Base-by-base conservation (phyloP, 495 filamentous ascomycete genomes). In the Thermochaetoides thermophila region DNA sequence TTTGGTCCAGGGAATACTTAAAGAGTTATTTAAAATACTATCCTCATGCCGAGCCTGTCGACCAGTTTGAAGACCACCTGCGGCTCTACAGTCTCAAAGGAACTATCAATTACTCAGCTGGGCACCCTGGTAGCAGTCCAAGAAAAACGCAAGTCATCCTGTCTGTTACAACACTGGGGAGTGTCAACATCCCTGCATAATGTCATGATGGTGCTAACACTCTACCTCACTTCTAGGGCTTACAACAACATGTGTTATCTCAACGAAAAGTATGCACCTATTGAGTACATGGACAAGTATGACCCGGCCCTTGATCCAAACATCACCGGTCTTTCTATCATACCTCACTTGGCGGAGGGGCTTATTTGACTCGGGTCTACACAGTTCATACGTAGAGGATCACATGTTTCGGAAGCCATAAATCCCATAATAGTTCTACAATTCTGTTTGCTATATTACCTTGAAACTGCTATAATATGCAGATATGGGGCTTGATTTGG, bases 231-330 rank as follows among this genome's bases (percentile, higher is more conserved):
- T n/a, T n/a, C 4, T 27, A 38, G 35, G 5, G 28, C 35, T 1
- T 38, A 38, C n/a, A 38, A 37, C 19, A 37, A 38, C 13, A 38
- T 38, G 35, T 18, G 28, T 4, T 38, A 27, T 20, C 35, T 38
- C 8, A 29, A 23, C 22, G 28, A 38, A 23, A 38, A 38, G 35
- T 38, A 38, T 18, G 35, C 35, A 4, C 35, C 28, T 0, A 2
- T 38, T 1, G 17, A 26, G 8, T 21, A 17, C 1, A 14, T 39
- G 3, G 30, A 1, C 23, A 33, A 22, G 30, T 39, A 33, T 17
- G 37, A 39, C 14, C 29, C 37, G 2, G 11, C 3, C 1, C 31
- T 32, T 14, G 35, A 38, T 20, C 35, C 35, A 3, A 5, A 12
- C 3, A 17, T 38, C 7, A 28, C 20, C 4, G 35, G 35, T 9